Evolutionary conservation across 495 filamentous ascomycete genomes (phyloP), one percentile per base, ranked within the genome.

Genomic region (Eremomyces bilateralis): DNA sequence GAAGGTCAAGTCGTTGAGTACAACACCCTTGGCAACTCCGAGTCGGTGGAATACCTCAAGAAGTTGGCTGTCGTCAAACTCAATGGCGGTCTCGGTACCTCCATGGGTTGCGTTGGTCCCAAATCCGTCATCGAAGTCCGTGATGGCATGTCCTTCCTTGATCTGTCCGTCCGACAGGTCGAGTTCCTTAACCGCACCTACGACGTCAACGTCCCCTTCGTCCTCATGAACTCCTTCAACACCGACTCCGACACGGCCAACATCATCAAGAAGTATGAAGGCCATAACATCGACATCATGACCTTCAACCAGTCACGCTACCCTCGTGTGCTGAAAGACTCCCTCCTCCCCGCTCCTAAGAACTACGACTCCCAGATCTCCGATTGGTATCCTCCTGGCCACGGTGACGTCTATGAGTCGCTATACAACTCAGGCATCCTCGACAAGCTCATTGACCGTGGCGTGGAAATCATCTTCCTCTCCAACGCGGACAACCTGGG

Each of bases 201-300:
- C 63, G 71, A 77, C 46, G 80, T 91, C 58, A 93, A 93, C 54
- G 88, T 99, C 15, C 88, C 88, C 28, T 94, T 99, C 62, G 76
- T 99, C 43, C 71, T 99, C 51, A 99, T 99, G 88, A 99, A 99
- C 72, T 95, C 88, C 37, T 99, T 99, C 77, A 99, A 99, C 69
- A 99, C 88, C 52, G 82, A 95, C 57, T 73, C 85, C 48, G 88
- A 99, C 54, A 99, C 88, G 39, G 76, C 80, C 44, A 88, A 80
- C 55, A 99, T 99, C 62, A 99, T 99, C 63, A 95, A 95, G 75
- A 99, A 99, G 65, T 99, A 99, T 62, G 85, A 99, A 63, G 90
- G 88, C 43, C 90, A 99, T 70, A 92, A 92, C 50, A 85, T 99
- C 47, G 85, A 95, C 56, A 93, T 99, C 54, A 67, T 94, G 54